These are phyloP conservation scores for Aspergillus carlsbadensis DNA, from an alignment of 495 filamentous ascomycete genomes.

Conservation along the genomic window DNA sequence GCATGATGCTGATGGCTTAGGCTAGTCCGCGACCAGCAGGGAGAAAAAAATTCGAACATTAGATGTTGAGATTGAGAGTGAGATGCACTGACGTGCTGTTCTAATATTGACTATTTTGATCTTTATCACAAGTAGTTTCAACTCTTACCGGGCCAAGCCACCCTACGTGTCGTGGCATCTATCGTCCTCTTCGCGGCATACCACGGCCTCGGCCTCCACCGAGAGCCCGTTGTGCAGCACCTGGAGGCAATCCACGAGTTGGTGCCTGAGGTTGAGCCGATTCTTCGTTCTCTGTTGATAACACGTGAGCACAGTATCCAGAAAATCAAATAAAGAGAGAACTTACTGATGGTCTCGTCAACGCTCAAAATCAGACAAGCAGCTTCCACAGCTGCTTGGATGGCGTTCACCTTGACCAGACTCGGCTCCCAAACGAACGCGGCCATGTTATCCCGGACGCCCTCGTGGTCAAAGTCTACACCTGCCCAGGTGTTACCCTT, in stretches of 20 bases:
- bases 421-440: slow-evolving; percentile 96
- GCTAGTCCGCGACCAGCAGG: neutral
- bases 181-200: slow-evolving; percentile 64
- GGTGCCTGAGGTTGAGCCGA: slow-evolving; percentile 78
- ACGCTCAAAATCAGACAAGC: slow-evolving; percentile 93
- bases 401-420: slow-evolving; percentile 94
- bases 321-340: neutral
- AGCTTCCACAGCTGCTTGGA: slow-evolving; percentile 93
- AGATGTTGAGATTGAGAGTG: neutral
- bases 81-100: slow-evolving; percentile 11
- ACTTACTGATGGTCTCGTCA: slow-evolving; percentile 90
- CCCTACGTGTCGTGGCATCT: slow-evolving; percentile 19
- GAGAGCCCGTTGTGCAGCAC: slow-evolving; percentile 88
- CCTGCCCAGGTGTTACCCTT: slow-evolving; percentile 91
- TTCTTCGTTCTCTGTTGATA: slow-evolving; percentile 74
- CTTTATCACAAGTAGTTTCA: slow-evolving; percentile 13
- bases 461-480: slow-evolving; percentile 91
- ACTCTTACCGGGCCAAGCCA: neutral
- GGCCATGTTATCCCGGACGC: slow-evolving; percentile 87
- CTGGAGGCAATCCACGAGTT: slow-evolving; percentile 75
- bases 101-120: slow-evolving; percentile 15
- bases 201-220: slow-evolving; percentile 80
- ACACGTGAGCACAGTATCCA: slow-evolving; percentile 20
- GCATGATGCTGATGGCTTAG: neutral
- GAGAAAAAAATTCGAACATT: neutral